Evolutionary conservation across 108 stramenopile species (phyloP).

Genomic region (Craspedostauros australis): DNA sequence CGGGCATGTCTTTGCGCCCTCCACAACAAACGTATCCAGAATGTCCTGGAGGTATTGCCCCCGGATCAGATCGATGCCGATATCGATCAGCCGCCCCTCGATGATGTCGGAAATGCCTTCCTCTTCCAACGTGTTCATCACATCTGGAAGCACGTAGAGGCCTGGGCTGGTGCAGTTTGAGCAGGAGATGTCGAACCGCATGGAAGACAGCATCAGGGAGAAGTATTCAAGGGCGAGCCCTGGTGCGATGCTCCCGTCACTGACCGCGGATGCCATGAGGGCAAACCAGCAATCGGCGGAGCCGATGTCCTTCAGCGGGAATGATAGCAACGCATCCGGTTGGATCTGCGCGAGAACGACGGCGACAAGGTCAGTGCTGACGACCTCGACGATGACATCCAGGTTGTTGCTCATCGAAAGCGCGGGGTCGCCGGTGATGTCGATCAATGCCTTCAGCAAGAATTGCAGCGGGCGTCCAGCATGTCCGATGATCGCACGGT

Average conservation of each 20-base stretch:
- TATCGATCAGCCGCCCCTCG: constrained; percentile 30
- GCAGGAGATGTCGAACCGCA: constrained; percentile 45
- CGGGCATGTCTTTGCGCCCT: constrained; percentile 45
- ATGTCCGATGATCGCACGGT: constrained; percentile 24
- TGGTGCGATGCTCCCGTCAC: constrained; percentile 12
- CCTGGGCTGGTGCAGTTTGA: constrained; percentile 43
- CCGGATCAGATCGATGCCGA: constrained; percentile 18
- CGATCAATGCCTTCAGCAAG: constrained; percentile 33
- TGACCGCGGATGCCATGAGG: constrained; percentile 34
- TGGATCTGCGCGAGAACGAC: constrained; percentile 41
- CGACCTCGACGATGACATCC: constrained; percentile 6
- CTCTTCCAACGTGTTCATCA: constrained; percentile 31
- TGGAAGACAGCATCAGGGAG: constrained; percentile 26
- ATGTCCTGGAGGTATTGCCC: constrained; percentile 38
- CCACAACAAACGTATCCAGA: constrained; percentile 34
- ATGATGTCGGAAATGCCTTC: constrained; percentile 32
- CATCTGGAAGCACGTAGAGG: constrained; percentile 37
- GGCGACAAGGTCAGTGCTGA: constrained; percentile 4
- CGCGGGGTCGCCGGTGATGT: constrained; percentile 34
- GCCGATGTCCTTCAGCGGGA: constrained; percentile 50
- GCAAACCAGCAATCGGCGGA: constrained; percentile 60
- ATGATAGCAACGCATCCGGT: constrained; percentile 32
- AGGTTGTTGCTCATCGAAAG: constrained; percentile 36
- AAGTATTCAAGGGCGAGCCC: constrained; percentile 30
- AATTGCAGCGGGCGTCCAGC: constrained; percentile 24